Conservation (phyloP, 768 basidiomycete species). For the Tylopilus sp. region DNA sequence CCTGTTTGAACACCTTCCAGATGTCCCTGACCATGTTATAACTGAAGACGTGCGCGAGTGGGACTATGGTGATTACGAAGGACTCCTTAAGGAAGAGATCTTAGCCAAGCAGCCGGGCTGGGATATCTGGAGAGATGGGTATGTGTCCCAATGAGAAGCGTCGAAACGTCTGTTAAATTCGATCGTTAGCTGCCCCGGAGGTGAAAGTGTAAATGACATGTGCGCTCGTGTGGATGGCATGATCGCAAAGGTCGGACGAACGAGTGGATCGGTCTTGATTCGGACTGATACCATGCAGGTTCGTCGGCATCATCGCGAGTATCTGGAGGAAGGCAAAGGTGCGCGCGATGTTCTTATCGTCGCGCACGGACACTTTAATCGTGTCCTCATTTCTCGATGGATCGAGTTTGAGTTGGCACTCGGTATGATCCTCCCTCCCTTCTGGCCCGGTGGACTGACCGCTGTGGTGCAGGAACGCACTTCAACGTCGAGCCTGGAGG, state of each 20-base stretch:
- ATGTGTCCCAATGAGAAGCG: constrained; percentile 16
- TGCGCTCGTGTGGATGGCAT: constrained; percentile 70
- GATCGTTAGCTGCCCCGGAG: constrained; percentile 70
- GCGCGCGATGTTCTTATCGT: constrained; percentile 83
- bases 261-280: not conserved
- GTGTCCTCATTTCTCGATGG: constrained; percentile 81
- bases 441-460: constrained; percentile 8
- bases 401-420: constrained; percentile 59
- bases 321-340: constrained; percentile 62
- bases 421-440: constrained; percentile 36
- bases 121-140: constrained; percentile 89
- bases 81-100: constrained; percentile 77
- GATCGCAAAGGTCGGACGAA: constrained; percentile 57
- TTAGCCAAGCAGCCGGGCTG: constrained; percentile 55
- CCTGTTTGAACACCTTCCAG: constrained; percentile 53
- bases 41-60: constrained; percentile 77
- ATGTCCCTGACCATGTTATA: constrained; percentile 49
- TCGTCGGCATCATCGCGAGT: constrained; percentile 66
- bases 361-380: constrained; percentile 82
- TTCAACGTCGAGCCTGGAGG: constrained; percentile 86
- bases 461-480: constrained; percentile 50
- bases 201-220: constrained; percentile 84
- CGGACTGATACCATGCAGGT: constrained; percentile 42
- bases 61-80: constrained; percentile 94
- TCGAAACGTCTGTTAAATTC: not conserved